A percentile compares a stretch with the other conserved stretches of the same genome.
phyloP scores from a whole-genome alignment of 768 basidiomycete species.

The Hericium rajendrae region DNA sequence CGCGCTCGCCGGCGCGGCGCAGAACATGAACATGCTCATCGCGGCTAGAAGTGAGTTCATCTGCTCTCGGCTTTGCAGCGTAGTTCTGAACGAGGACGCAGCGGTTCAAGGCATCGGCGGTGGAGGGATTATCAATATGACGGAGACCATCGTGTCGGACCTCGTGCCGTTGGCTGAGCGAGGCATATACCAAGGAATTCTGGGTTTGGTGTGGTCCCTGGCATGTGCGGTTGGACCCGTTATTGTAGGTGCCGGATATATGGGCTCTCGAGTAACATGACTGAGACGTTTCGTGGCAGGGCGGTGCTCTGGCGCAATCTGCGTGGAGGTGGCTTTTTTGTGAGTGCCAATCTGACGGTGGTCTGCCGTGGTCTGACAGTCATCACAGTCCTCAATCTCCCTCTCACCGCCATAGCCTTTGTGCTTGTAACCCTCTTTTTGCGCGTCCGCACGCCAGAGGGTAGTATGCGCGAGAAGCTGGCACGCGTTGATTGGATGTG shows the following conservation, averaged over 20 bases:
- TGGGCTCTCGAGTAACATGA: neutral
- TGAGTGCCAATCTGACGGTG: neutral
- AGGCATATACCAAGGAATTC: slow-evolving; percentile 6
- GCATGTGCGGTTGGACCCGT: slow-evolving; percentile 17
- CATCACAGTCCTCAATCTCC: slow-evolving; percentile 24
- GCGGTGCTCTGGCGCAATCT: neutral
- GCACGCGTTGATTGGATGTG: slow-evolving; percentile 30
- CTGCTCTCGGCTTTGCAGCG: neutral
- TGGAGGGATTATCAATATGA: slow-evolving; percentile 17
- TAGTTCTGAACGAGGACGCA: neutral
- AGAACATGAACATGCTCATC: slow-evolving; percentile 23
- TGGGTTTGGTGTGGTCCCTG: neutral
- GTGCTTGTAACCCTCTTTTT: slow-evolving; percentile 21
- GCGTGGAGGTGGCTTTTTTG: slow-evolving; percentile 2
- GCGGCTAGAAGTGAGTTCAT: slow-evolving; percentile 15
- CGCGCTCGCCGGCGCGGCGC: slow-evolving; percentile 25
- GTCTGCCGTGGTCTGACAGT: neutral
- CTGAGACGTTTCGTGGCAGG: neutral
- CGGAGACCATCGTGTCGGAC: slow-evolving; percentile 21
- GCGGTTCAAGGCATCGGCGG: slow-evolving; percentile 19
- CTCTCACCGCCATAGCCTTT: slow-evolving; percentile 21
- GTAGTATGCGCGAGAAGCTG: slow-evolving; percentile 21
- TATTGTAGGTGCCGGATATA: neutral
- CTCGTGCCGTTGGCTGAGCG: slow-evolving; percentile 24
- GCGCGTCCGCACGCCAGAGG: slow-evolving; percentile 23